A percentile compares a stretch with the other conserved stretches of the same genome.
These are phyloP conservation scores for Arthrinium phaeospermum DNA, from an alignment of 2,329 filamentous ascomycete species.

Conservation along the genomic window DNA sequence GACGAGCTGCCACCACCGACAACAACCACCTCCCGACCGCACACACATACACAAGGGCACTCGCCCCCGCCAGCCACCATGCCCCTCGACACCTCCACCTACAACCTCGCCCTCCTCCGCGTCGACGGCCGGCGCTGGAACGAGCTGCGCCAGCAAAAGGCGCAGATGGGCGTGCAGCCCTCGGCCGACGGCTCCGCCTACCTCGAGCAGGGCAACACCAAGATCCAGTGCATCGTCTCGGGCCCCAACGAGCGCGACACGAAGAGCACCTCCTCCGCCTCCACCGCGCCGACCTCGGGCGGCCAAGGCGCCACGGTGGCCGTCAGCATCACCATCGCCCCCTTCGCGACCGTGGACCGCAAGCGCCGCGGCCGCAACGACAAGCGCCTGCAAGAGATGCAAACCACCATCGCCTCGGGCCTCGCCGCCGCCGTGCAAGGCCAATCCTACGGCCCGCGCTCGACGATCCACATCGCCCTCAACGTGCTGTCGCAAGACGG, in stretches of 20 bases:
- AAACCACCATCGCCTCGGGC: slow-evolving; percentile 77
- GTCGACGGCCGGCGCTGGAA: slow-evolving; percentile 93
- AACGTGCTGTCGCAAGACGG: slow-evolving; percentile 92
- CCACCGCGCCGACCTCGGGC: slow-evolving; percentile 35
- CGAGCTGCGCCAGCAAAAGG: slow-evolving; percentile 86
- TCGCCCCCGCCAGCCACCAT: slow-evolving; percentile 53
- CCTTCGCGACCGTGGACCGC: slow-evolving; percentile 86
- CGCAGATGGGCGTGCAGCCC: slow-evolving; percentile 89
- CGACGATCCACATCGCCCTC: slow-evolving; percentile 80
- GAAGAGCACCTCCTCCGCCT: slow-evolving; percentile 55
- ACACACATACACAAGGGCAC: neutral
- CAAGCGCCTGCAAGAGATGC: slow-evolving; percentile 80
- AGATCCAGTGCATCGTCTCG: slow-evolving; percentile 90
- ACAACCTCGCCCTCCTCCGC: slow-evolving; percentile 82
- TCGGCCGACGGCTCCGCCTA: slow-evolving; percentile 92
- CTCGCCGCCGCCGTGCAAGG: slow-evolving; percentile 82
- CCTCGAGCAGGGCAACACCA: slow-evolving; percentile 96
- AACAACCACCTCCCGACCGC: neutral
- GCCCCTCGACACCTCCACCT: slow-evolving; percentile 94
- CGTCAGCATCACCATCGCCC: slow-evolving; percentile 84
- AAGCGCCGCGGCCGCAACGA: slow-evolving; percentile 77
- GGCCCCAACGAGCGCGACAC: slow-evolving; percentile 73
- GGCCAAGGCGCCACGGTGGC: slow-evolving; percentile 66
- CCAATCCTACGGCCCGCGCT: slow-evolving; percentile 82
- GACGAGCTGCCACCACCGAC: neutral